Evolutionary conservation across 768 basidiomycete species (phyloP), one percentile per base, ranked within the genome.

Genomic region (Melanogaster broomeanus): DNA sequence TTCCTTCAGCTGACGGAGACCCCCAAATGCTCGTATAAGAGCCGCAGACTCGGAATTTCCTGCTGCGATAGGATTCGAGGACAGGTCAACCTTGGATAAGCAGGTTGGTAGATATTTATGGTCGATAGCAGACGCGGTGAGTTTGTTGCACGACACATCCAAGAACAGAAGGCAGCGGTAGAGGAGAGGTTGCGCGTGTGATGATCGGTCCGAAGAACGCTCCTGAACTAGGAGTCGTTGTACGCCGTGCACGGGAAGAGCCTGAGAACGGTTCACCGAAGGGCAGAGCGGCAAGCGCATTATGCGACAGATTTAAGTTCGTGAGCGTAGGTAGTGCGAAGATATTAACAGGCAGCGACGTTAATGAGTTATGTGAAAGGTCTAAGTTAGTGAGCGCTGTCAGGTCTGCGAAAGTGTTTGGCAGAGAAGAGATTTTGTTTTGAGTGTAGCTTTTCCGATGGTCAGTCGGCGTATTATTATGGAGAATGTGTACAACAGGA

Each of bases 311-410:
- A 55, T 91, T 88, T 44, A 93, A 74, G 24, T 67, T 74, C 4
- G 81, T 75, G 30, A 93, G 77, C 33, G 81, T 73, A 7, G 90
- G 87, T 18, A 93, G 79, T 12, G 85, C 74, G 58, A 84, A 91
- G 25, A 90, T 59, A 58, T 83, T 79, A 28, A 70, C 59, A 1
- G 90, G 90, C 11, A 92, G 74, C 5, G 78, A 70, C 0, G 77
- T 77, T 28, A 93, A 74, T 4, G 73, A 67, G 64, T 93, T 93
- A 64, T 87, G 77, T 0, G 90, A 91, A 30, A 93, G 69, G 68
- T 93, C 88, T 54, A 93, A 72, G 42, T 72, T 72, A 12, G 84
- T 83, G 18, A 93, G 75, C 19, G 77, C 76, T 1, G 81, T 80
- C 42, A 93, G 72, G 67, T 93, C 87, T 1, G 79, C 78, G 54